Evolutionary conservation across 2,329 filamentous ascomycete genomes (phyloP).

Genomic region (Waltergamsia citrina): DNA sequence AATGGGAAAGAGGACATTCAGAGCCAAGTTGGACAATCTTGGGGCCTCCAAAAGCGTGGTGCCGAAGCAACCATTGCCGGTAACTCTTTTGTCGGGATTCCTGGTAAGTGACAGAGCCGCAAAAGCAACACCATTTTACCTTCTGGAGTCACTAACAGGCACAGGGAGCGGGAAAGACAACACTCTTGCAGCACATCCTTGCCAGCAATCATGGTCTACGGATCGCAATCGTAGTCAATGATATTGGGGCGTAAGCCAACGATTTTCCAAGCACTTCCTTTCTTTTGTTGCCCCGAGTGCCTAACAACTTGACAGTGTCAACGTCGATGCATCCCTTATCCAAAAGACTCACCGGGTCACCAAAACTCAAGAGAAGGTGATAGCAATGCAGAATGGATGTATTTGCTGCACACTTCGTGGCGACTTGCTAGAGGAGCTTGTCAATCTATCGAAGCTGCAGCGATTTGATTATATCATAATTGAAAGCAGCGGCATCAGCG

Average conservation of each 20-base stretch:
- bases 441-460: constrained; percentile 49
- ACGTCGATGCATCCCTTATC: constrained; percentile 56
- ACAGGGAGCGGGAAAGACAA: constrained; percentile 62
- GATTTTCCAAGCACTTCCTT: fast-evolving
- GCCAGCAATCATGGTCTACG: constrained; percentile 56
- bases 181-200: constrained; percentile 59
- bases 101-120: constrained; percentile 11
- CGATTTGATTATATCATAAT: constrained; percentile 64
- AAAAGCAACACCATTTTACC: not conserved
- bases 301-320: constrained; percentile 32
- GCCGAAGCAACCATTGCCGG: constrained; percentile 11
- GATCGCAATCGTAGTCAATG: constrained; percentile 66
- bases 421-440: constrained; percentile 61
- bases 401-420: constrained; percentile 70
- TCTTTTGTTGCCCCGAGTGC: not conserved
- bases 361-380: constrained; percentile 53
- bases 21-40: not conserved
- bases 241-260: constrained; percentile 47
- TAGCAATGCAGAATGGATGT: constrained; percentile 63
- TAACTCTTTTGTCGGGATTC: constrained; percentile 24
- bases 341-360: constrained; percentile 44
- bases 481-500: constrained; percentile 63
- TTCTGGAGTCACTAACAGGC: not conserved
- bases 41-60: not conserved
- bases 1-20: not conserved